Evolutionary conservation across 2,329 filamentous ascomycete species (phyloP), one percentile per base, ranked within the genome.

Genomic region (Talaromyces sp.): DNA sequence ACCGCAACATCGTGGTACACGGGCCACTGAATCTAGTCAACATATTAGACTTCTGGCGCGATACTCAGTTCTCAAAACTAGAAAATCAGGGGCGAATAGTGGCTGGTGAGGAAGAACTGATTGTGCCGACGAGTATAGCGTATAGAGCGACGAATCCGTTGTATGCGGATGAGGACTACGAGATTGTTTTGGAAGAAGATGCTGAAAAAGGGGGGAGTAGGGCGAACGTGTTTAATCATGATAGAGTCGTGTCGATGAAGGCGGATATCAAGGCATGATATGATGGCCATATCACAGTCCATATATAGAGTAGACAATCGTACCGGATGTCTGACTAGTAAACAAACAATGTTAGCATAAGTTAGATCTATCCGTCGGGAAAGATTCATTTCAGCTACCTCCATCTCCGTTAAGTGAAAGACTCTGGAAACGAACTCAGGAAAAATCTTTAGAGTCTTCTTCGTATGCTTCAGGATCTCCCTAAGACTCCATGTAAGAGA

Each of bases 11-110:
- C 31, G 83, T 98, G 14, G 91, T 98, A 62, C 95, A 98, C 72
- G 95, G 95, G 0, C 94, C 95, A 0, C 81, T 99, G 62, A 88
- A 87, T 1, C 83, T 96, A 43, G 88, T 89, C 0, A 81, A 97
- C 4, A 88, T 97, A 82, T 82, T 96, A 37, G 77, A 81, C 69
- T 67, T 81, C 27, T 82, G 79, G 79, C 72, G 79, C 41, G 79
- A 82, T 66, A 70, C 72, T 33, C 73, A 71, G 0, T 67, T 69
- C 4, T 66, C 59, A 31, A 67, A 66, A 2, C 22, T 14, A 14
- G 3, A 9, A 27, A 24, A 68, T 66, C 8, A 68, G 59, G 4
- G 70, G 69, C 8, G 22, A 14, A 33, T 35, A 16, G 35, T 9
- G 10, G 62, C 68, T 6, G 70, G 69, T 9, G 54, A 47, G 5